Base-by-base conservation (phyloP, 2,329 filamentous ascomycete genomes). In the Beauveria varroae region DNA sequence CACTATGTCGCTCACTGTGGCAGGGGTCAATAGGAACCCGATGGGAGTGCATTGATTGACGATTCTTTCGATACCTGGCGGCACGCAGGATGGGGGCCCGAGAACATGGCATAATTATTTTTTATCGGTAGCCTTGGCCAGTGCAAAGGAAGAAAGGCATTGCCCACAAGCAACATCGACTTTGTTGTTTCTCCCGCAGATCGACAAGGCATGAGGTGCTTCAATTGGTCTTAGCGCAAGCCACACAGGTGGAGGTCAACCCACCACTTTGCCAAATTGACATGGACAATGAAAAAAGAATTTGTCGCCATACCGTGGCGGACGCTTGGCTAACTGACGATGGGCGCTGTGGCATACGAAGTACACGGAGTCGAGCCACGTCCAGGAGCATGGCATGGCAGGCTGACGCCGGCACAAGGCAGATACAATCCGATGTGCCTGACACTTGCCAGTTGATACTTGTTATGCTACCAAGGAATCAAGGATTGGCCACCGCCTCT, bases 121-220 rank as follows among this genome's bases (percentile, higher is more conserved):
- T 14, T 16, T 14, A 16, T 14, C 12, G 5, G 12, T 16, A 37
- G 34, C 34, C 34, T 6, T 6, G 10, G 34, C 14, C 4, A 5
- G 34, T 37, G 34, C 14, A 46, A 43, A 12, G 24, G 12, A 46
- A 22, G 5, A 14, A 34, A 28, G 3, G 18, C 44, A 14, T 4
- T 22, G 20, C 44, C n/a, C 20, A 12, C n/a, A 46, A 46, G 16
- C 26, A 20, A 24, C 12, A 26, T 46, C 18, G 41, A 20, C 22
- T 16, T 14, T 9, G n/a, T 55, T 28, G 4, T 28, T 44, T 43
- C 30, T 28, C 46, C 56, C 56, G 46, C 56, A 41, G 56, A 58
- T 58, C 56, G 43, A 49, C 55, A 37, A 49, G 55, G 44, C 55
- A 57, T 57, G 44, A 40, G 43, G 28, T 44, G 28, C 46, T 51